Evolutionary conservation across 192 early-diverging fungal species (phyloP).

Genomic region (Glomus cerebriforme): DNA sequence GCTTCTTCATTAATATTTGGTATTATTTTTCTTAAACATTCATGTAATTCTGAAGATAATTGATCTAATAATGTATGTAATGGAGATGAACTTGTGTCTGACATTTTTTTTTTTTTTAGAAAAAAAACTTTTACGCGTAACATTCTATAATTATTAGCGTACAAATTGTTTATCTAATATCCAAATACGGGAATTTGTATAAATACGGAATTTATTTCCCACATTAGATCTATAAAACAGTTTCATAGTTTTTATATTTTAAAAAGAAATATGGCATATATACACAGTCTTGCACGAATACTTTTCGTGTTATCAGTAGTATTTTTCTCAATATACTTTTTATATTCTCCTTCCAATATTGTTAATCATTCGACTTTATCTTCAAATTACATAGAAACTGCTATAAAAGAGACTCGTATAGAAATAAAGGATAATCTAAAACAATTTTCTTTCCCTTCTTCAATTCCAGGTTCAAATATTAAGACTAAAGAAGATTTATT

Average conservation of each 20-base stretch:
- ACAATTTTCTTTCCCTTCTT: background rate
- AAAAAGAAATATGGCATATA: background rate
- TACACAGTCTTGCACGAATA: background rate
- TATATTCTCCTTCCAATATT: background rate
- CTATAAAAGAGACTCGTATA: background rate
- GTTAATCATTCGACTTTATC: background rate
- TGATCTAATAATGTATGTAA: background rate
- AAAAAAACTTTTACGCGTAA: too few species aligned
- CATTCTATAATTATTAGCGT: too few species aligned
- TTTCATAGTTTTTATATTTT: too few species aligned
- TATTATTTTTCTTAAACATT: background rate
- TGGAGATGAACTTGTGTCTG: background rate
- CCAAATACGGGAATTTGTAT: too few species aligned
- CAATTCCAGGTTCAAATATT: conserved; percentile 1
- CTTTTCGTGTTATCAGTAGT: background rate
- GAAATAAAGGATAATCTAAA: background rate
- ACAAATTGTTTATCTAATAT: too few species aligned
- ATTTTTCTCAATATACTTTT: conserved; percentile 6
- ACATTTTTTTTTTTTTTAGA: background rate
- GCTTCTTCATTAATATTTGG: background rate
- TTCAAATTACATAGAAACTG: background rate
- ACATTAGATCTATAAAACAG: too few species aligned
- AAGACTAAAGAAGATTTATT: background rate
- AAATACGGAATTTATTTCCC: too few species aligned
- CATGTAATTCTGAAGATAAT: background rate